These are phyloP conservation scores for Oryza glaberrima DNA, from an alignment of 176 grass and related monocot species.

Conservation along the genomic window DNA sequence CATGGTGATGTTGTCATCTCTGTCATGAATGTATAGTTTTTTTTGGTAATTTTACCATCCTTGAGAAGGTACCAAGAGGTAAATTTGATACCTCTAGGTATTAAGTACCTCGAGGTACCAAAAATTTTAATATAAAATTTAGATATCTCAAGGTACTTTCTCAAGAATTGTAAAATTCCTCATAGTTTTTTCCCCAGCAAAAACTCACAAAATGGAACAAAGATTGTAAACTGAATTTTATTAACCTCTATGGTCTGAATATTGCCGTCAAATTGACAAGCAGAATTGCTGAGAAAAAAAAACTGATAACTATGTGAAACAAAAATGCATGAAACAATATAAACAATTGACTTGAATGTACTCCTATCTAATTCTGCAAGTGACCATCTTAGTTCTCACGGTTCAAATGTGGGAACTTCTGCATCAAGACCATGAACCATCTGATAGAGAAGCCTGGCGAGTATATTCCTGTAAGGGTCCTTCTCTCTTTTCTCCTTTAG, in stretches of 20 bases:
- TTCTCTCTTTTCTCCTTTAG: conserved; percentile 84
- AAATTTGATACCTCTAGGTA: no score
- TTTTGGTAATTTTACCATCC: no score
- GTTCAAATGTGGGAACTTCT: conserved; percentile 90
- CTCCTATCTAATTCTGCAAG: conserved; percentile 34
- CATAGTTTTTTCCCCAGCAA: no score
- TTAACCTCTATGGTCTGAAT: conserved; percentile 12
- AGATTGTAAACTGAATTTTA: conserved; percentile 21
- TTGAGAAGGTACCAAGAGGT: no score
- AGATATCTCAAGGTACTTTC: no score
- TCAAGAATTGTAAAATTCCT: no score
- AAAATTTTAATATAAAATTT: no score
- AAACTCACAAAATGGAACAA: background rate
- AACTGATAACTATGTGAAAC: background rate
- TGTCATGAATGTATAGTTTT: background rate
- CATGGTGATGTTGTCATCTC: background rate
- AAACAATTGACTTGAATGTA: conserved; percentile 35
- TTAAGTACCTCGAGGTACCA: no score
- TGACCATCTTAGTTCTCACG: conserved; percentile 59
- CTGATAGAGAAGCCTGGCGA: conserved; percentile 77
- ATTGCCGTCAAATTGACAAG: background rate
- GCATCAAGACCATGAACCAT: conserved; percentile 55
- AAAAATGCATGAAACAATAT: conserved; percentile 19
- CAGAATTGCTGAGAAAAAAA: background rate
- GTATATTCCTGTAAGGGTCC: conserved; percentile 84